A percentile compares a stretch with the other conserved stretches of the same genome.
Evolutionary conservation across 768 basidiomycete species (phyloP).

Genomic region (Kwoniella botswanensis): DNA sequence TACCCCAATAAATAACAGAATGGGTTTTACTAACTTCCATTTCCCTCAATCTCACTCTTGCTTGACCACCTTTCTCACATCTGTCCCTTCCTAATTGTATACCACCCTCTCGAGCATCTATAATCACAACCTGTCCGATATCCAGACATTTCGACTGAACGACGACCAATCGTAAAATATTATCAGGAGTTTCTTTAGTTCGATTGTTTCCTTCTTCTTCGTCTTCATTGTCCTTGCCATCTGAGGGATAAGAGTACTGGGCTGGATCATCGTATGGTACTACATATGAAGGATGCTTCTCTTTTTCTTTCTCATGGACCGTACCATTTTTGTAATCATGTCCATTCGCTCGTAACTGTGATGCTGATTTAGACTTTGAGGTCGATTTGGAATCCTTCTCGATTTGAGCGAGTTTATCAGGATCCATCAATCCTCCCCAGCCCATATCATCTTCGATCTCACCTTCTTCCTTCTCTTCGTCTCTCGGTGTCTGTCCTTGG

Average conservation of each 20-base stretch:
- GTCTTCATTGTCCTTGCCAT: background rate
- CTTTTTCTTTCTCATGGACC: background rate
- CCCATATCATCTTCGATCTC: conserved; percentile 52
- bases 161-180: conserved; percentile 50
- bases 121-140: conserved; percentile 35
- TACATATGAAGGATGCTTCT: conserved; percentile 33
- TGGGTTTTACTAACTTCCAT: conserved; percentile 56
- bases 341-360: background rate
- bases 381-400: conserved; percentile 4
- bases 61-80: conserved; percentile 32
- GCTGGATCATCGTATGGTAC: conserved; percentile 35
- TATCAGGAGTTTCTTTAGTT: conserved; percentile 25
- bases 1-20: conserved; percentile 49
- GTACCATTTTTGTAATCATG: background rate
- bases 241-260: conserved; percentile 28
- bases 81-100: conserved; percentile 52
- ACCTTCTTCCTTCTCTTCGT: conserved; percentile 38
- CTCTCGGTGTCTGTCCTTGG: background rate
- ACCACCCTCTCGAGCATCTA: conserved; percentile 49
- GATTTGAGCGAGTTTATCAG: conserved; percentile 34
- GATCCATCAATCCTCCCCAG: conserved; percentile 52
- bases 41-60: conserved; percentile 47
- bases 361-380: background rate
- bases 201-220: conserved; percentile 1
- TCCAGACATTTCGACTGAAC: conserved; percentile 21